Conservation (phyloP, 306 rosid genomes). For the Vigna unguiculata region DNA sequence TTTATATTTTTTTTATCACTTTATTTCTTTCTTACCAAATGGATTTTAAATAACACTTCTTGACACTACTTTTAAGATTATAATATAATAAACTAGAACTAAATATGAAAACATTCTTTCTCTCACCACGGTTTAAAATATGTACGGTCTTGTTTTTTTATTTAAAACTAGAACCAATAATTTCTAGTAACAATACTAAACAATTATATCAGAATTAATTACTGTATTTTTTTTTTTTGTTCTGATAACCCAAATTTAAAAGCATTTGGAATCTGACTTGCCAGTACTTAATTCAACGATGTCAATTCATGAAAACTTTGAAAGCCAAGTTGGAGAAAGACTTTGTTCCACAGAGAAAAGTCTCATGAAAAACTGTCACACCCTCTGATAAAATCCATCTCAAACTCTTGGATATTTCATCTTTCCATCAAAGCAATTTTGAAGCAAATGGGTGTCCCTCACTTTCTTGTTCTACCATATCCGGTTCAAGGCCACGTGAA, state of each 20-base stretch:
- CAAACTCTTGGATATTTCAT: background rate
- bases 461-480: slow-evolving; percentile 48
- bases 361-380: background rate
- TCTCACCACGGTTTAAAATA: no score
- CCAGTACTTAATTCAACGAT: background rate
- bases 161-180: no score
- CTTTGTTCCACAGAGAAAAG: background rate
- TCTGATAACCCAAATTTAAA: background rate
- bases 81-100: no score
- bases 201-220: background rate
- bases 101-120: no score
- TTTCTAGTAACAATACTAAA: no score
- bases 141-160: no score
- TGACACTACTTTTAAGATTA: no score
- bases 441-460: slow-evolving; percentile 45
- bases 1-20: no score
- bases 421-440: background rate
- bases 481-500: slow-evolving; percentile 61
- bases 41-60: no score
- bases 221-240: background rate
- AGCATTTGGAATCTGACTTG: background rate
- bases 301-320: background rate
- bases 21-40: no score
- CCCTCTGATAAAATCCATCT: background rate
- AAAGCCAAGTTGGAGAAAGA: background rate